Evolutionary conservation across 306 rosid genomes (phyloP), one percentile per base, ranked within the genome.

Genomic region (Vigna nakashimae): DNA sequence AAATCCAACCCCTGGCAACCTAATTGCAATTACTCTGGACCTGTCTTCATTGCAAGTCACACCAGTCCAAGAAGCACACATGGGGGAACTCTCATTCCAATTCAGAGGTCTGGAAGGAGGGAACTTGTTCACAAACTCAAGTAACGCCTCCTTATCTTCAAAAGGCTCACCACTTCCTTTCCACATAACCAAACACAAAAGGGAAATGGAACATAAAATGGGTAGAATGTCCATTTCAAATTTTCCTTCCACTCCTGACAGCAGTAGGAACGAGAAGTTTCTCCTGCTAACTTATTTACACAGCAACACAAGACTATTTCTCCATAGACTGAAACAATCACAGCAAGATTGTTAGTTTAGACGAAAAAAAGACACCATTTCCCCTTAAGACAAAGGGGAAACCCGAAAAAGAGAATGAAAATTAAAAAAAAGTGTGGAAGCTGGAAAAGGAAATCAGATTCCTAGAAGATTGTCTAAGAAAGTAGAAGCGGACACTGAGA

Each of bases 1-100:
- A 79, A 93, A 93, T 38, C 98, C 98, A 38, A 91, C 89, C 15
- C 97, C 98, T 9, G 98, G 98, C 82, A 93, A 77, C 24, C 98
- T 85, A 51, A 93, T 87, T 32, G 94, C 88, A 17, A 85, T 71
- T 4, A 93, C 97, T 22, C 84, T 80, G 10, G 96, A 84, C 52
- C 69, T 58, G 17, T 89, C 96, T 69, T 70, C 85, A 70, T 80
- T 89, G 63, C 98, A 93, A 79, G 92, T 86, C 49, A 93, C 88
- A 26, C 98, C 98, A 76, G 94, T 91, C 98, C 98, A 93, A 85
- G 69, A 24, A 77, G 62, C 78, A 74, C 98, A 93, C 14, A 90
- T 80, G 10, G 91, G 76, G 28, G 80, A 81, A 45, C 67, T 79
- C 67, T 80, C 84, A 43, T 89, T 86, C 98, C 98, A 93, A 76